Percentiles rank a stretch among this genome's conserved stretches.
Conservation (phyloP, 169 alveolate species). For the Eimeria brunetti region DNA sequence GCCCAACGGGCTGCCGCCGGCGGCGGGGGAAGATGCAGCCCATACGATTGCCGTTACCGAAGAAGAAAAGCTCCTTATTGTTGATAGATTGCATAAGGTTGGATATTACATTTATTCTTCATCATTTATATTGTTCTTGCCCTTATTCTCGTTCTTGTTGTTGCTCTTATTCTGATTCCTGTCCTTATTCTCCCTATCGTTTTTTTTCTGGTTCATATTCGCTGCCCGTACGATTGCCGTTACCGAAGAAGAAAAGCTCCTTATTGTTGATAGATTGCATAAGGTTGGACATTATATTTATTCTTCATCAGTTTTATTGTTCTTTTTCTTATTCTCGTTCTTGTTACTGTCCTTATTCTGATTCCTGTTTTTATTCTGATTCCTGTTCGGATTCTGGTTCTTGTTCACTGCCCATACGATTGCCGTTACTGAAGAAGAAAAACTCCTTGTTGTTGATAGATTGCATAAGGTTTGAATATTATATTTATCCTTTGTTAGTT, state of each 20-base stretch:
- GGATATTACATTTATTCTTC: slow-evolving; percentile 80
- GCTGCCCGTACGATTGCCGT: slow-evolving; percentile 46
- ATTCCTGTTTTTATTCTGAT: no score
- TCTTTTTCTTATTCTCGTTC: not conserved
- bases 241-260: slow-evolving; percentile 87
- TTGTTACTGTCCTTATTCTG: not conserved
- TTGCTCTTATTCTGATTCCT: no score
- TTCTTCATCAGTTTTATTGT: not conserved
- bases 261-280: slow-evolving; percentile 96
- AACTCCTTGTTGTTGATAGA: slow-evolving; percentile 91
- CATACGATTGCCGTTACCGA: slow-evolving; percentile 82
- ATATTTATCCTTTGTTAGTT: not conserved
- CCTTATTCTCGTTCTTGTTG: not conserved
- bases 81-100: slow-evolving; percentile 97
- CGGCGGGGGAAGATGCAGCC: not conserved
- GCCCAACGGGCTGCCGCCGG: not conserved
- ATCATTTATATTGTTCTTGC: not conserved
- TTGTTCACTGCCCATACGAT: slow-evolving; percentile 16
- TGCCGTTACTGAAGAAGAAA: slow-evolving; percentile 85
- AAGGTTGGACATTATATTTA: slow-evolving; percentile 88
- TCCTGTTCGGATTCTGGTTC: no score
- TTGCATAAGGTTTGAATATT: slow-evolving; percentile 96
- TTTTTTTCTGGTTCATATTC: no score
- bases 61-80: slow-evolving; percentile 87
- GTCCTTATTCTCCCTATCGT: no score